Conservation (phyloP, 148 eudicot species). For the Camellia lanceoleosa region DNA sequence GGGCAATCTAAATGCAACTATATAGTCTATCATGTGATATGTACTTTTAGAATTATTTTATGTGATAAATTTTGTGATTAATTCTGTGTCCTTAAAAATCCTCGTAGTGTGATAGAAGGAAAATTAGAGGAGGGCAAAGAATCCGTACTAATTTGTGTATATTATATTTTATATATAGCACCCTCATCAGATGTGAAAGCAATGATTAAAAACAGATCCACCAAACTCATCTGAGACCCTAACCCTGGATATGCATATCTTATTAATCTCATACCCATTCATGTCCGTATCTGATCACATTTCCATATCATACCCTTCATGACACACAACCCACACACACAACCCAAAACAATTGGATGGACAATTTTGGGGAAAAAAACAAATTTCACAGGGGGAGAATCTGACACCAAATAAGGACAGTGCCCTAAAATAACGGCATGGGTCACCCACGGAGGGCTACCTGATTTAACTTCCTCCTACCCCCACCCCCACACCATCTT, state of each 20-base stretch:
- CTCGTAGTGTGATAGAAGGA: no score
- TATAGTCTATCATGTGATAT: no score
- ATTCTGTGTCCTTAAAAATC: no score
- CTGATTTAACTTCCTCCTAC: constrained; percentile 9
- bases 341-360: not conserved
- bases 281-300: constrained; percentile 22
- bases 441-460: constrained; percentile 29
- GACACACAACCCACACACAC: not conserved
- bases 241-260: constrained; percentile 30
- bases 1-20: no score
- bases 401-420: constrained; percentile 22
- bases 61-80: no score
- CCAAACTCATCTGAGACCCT: constrained; percentile 29
- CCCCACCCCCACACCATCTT: not conserved
- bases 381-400: constrained; percentile 6
- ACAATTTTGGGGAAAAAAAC: constrained; percentile 1
- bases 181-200: constrained; percentile 15
- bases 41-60: no score
- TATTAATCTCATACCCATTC: constrained; percentile 23
- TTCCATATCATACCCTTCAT: constrained; percentile 12
- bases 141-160: not conserved
- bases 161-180: not conserved
- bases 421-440: constrained; percentile 35
- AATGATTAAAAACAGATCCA: constrained; percentile 25
- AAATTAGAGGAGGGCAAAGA: no score